A percentile compares a stretch with the other conserved stretches of the same genome.
Evolutionary conservation across 768 basidiomycete species (phyloP).

Genomic region (Sporobolomyces phaffii): DNA sequence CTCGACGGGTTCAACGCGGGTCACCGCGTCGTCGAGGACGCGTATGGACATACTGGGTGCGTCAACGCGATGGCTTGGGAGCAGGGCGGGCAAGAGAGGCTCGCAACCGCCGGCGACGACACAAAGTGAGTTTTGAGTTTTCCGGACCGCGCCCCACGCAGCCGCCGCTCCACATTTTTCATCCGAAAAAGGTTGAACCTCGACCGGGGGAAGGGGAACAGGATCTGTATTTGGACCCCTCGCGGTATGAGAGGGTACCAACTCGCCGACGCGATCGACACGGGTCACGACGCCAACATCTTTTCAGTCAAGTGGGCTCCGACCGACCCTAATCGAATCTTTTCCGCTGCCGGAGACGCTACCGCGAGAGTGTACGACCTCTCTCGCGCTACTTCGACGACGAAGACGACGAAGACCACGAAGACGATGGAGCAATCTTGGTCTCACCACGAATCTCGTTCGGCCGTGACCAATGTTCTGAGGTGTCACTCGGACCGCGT

Average conservation of each 20-base stretch:
- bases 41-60: constrained; percentile 21
- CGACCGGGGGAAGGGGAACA: no score
- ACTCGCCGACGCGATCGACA: constrained; percentile 21
- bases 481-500: constrained; percentile 39
- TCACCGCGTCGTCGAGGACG: constrained; percentile 7
- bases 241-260: constrained; percentile 2
- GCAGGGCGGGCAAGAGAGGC: neutral
- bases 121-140: constrained; percentile 21
- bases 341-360: constrained; percentile 35
- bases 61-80: constrained; percentile 33
- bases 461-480: constrained; percentile 30
- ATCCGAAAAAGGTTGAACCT: no score
- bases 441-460: constrained; percentile 4
- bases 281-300: constrained; percentile 40
- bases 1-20: neutral
- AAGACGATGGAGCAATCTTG: neutral
- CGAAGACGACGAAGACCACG: constrained; percentile 6
- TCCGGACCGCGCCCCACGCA: neutral
- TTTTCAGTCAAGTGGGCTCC: constrained; percentile 40
- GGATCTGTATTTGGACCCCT: constrained; percentile 35
- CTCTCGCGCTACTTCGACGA: constrained; percentile 3
- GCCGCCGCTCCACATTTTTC: neutral
- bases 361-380: constrained; percentile 41
- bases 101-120: constrained; percentile 30
- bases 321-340: neutral